Conservation (phyloP, 176 grass and related monocot genomes). For the Raddia distichophylla region DNA sequence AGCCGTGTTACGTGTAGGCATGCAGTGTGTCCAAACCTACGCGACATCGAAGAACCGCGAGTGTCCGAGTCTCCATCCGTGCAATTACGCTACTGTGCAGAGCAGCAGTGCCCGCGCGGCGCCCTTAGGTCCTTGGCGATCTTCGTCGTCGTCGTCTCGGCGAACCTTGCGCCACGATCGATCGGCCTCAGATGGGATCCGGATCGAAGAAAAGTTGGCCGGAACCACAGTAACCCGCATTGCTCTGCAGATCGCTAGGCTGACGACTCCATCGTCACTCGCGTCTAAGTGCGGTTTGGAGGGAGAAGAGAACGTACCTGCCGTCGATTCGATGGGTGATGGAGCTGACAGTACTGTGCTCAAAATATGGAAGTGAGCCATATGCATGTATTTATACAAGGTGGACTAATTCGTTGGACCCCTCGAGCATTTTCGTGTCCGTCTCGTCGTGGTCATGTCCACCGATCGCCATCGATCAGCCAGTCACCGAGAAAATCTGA, state of each 20-base stretch:
- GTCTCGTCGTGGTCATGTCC: slow-evolving; percentile 26
- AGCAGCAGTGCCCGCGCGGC: background rate
- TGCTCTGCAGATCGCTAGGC: slow-evolving; percentile 15
- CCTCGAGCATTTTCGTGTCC: background rate
- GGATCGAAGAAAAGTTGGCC: background rate
- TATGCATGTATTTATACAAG: background rate
- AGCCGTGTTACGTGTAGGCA: too few relatives aligned
- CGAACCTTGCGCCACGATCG: background rate
- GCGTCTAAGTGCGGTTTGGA: background rate
- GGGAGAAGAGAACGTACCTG: background rate
- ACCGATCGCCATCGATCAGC: background rate
- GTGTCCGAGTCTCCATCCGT: background rate
- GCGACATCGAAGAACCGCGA: background rate
- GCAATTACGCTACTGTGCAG: background rate
- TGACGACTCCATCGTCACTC: background rate
- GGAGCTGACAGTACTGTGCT: background rate
- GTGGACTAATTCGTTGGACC: background rate
- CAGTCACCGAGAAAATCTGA: slow-evolving; percentile 12
- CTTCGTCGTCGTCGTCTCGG: background rate
- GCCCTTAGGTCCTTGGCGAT: background rate
- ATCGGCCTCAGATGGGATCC: slow-evolving; percentile 8
- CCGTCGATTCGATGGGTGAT: background rate
- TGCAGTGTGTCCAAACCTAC: background rate
- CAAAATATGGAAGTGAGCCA: too few relatives aligned
- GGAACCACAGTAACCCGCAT: background rate